Evolutionary conservation across 306 rosid genomes (phyloP), one percentile per base, ranked within the genome.

Genomic region (Cucurbita pepo): DNA sequence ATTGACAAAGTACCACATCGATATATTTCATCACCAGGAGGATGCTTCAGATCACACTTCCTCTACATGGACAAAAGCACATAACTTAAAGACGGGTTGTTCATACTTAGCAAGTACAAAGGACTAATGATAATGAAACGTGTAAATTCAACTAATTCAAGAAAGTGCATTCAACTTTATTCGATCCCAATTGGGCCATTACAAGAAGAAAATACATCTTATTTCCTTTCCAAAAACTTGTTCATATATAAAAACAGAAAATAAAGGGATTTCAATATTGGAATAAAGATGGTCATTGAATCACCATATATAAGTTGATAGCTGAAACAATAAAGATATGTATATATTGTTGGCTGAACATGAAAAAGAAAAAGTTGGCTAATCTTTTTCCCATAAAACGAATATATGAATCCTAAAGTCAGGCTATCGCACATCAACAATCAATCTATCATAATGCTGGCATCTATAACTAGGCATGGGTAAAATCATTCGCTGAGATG

Each of bases 1-100:
- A 95, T 95, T 52, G 99, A 95, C 80, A 95, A 83, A n/a, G 99
- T 95, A 79, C 97, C 96, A 77, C 95, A 82, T 83, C 97, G 82
- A 79, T 95, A 95, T 76, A 91, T 95, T 86, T 95, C 97, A 88
- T 95, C 99, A 69, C 99, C 99, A 62, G 97, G 99, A 40, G 99
- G 99, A 77, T 95, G 99, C 87, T 95, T 95, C 54, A 95, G 99
- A 85, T 95, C 99, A 74, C 99, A 95, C 82, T 95, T 95, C 80
- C 85, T 91, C 99, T 95, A 72, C 84, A 81, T 30, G 76, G 64
- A 77, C 53, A 38, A 84, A 81, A 81, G 63, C 40, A 15, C 58
- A 50, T 9, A 50, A 47, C 9, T 64, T 64, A 12, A 45, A 45
- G 54, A 22, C 43, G 18, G 36, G 19, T 16, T 5, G 43, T 57